Evolutionary conservation across 1,139 yeast species (phyloP).

Genomic region (Sugiyamaella pinicola): DNA sequence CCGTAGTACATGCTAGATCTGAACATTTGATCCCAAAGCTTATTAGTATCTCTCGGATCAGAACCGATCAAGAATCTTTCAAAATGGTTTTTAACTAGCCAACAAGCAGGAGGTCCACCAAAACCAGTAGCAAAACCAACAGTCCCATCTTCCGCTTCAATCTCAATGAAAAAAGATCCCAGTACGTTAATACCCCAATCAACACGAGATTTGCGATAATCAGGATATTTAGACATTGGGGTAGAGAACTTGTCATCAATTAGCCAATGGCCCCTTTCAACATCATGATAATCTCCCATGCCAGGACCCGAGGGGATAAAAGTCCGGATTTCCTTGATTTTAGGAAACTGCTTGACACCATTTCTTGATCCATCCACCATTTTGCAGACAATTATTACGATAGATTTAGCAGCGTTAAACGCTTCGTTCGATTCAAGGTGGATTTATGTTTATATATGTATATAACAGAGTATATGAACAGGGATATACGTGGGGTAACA

Average conservation of each 20-base stretch:
- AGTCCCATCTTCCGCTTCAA: conserved; percentile 52
- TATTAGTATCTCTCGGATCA: conserved; percentile 51
- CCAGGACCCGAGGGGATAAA: conserved; percentile 49
- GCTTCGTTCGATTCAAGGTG: neutral
- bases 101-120: conserved; percentile 55
- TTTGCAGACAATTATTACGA: neutral
- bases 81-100: conserved; percentile 52
- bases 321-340: conserved; percentile 48
- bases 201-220: conserved; percentile 48
- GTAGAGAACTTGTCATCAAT: conserved; percentile 50
- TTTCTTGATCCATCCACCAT: conserved; percentile 5
- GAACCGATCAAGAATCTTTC: conserved; percentile 49
- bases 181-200: conserved; percentile 55
- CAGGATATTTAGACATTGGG: conserved; percentile 53
- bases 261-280: conserved; percentile 52
- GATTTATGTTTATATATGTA: conserved; percentile 1
- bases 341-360: conserved; percentile 43
- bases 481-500: neutral
- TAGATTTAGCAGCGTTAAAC: neutral
- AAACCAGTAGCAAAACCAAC: conserved; percentile 56
- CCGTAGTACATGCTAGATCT: conserved; percentile 55
- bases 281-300: conserved; percentile 56
- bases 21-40: conserved; percentile 53
- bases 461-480: neutral
- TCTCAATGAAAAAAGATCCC: conserved; percentile 54